phyloP scores from a whole-genome alignment of 768 basidiomycete genomes.

The Pleurotus tuber-regium region DNA sequence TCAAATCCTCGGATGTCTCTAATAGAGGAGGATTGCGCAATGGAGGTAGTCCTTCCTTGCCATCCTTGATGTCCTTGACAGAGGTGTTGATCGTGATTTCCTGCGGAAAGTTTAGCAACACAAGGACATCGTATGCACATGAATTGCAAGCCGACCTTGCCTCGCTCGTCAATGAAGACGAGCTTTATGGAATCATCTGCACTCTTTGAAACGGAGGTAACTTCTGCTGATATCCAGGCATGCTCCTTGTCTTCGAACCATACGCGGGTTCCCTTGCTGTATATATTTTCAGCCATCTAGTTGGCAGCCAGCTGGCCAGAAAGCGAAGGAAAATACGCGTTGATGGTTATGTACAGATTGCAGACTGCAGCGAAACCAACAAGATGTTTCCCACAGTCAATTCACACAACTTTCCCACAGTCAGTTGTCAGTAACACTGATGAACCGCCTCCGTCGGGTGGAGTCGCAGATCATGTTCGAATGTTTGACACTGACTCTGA shows the following conservation, averaged over 20 bases:
- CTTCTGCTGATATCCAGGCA: constrained; percentile 92
- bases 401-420: neutral
- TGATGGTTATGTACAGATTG: constrained; percentile 8
- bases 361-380: neutral
- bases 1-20: constrained; percentile 97
- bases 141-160: constrained; percentile 59
- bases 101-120: constrained; percentile 38
- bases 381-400: neutral
- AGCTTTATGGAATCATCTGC: constrained; percentile 78
- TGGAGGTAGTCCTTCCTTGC: constrained; percentile 81
- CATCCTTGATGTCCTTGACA: constrained; percentile 75
- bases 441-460: neutral
- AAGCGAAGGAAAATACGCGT: constrained; percentile 11
- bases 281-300: constrained; percentile 86
- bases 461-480: no score
- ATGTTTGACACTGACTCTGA: neutral
- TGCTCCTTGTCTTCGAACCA: constrained; percentile 95
- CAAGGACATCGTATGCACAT: constrained; percentile 4
- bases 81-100: constrained; percentile 80
- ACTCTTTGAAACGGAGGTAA: constrained; percentile 60
- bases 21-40: constrained; percentile 94
- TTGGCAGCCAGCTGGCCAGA: constrained; percentile 11
- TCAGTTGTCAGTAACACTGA: neutral
- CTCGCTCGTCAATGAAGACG: constrained; percentile 85
- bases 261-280: constrained; percentile 85